These are phyloP conservation scores for Linanthus parryae DNA, from an alignment of 148 eudicot genomes.

Conservation along the genomic window DNA sequence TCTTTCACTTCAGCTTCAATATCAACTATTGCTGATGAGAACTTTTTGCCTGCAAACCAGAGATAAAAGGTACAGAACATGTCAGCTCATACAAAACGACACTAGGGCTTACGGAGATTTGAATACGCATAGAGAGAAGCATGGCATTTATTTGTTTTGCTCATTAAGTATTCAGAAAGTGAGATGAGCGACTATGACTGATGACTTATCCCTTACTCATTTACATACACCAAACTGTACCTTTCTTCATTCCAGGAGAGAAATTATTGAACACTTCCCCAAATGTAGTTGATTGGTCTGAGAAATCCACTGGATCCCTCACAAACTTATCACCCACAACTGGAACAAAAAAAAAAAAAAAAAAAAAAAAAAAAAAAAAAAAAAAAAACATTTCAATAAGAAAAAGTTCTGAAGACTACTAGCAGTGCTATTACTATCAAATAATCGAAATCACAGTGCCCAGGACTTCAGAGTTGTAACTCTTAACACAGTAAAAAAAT, in stretches of 20 bases:
- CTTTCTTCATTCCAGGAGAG: slow-evolving; percentile 47
- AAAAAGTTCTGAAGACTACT: too few relatives aligned
- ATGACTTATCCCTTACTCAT: not conserved
- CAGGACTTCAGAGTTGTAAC: too few relatives aligned
- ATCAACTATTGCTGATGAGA: slow-evolving; percentile 49
- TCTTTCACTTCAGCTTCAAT: slow-evolving; percentile 85
- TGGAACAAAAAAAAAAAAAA: slow-evolving; percentile 12
- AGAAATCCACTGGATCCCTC: slow-evolving; percentile 60
- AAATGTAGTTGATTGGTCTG: slow-evolving; percentile 52
- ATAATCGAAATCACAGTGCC: too few relatives aligned
- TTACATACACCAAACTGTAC: slow-evolving; percentile 16
- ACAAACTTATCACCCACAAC: slow-evolving; percentile 72
- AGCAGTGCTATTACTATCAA: too few relatives aligned
- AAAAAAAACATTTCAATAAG: too few relatives aligned
- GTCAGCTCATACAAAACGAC: not conserved
- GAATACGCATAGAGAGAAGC: not conserved
- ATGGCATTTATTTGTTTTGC: not conserved
- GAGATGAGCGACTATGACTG: not conserved
- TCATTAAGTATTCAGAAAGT: not conserved
- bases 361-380: too few relatives aligned
- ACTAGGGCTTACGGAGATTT: not conserved
- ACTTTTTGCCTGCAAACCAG: slow-evolving; percentile 40
- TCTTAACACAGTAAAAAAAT: too few relatives aligned
- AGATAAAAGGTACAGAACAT: not conserved
- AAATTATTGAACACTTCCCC: slow-evolving; percentile 50